Evolutionary conservation across 305 asterid genomes (phyloP).

Genomic region (Fraxinus nigra): DNA sequence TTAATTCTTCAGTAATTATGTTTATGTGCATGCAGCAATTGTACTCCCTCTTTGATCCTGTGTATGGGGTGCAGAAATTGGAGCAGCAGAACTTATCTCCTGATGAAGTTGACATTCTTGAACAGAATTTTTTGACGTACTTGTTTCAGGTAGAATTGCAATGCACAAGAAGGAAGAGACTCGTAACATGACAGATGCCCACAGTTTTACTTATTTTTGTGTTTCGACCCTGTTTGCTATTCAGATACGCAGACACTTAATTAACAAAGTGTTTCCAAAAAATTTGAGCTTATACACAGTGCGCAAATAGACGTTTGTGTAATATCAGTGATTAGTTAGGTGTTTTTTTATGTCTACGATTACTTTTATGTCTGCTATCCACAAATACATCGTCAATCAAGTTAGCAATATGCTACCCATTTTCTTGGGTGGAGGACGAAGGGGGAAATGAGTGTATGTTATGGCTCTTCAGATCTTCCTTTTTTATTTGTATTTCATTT

Average conservation of each 20-base stretch:
- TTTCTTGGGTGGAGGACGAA: constrained; percentile 13
- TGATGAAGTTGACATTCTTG: constrained; percentile 74
- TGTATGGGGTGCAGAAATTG: constrained; percentile 74
- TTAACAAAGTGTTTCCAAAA: constrained; percentile 9
- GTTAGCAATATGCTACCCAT: constrained; percentile 8
- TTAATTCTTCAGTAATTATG: neutral
- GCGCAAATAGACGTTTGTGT: neutral
- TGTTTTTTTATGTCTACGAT: neutral
- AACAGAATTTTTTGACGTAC: constrained; percentile 80
- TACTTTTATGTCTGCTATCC: neutral
- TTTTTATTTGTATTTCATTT: constrained; percentile 2
- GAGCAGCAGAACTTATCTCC: constrained; percentile 80
- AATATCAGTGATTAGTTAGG: neutral
- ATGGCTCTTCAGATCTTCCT: constrained; percentile 7
- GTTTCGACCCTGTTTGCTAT: neutral
- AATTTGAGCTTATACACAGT: neutral
- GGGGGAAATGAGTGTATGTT: neutral
- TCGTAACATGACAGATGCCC: neutral
- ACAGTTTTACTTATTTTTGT: neutral
- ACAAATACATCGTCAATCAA: neutral
- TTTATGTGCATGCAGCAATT: constrained; percentile 67
- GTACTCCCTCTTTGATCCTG: constrained; percentile 94
- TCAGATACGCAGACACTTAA: constrained; percentile 7
- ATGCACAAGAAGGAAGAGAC: neutral
- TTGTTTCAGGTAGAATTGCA: constrained; percentile 68